A percentile compares a stretch with the other conserved stretches of the same genome.
phyloP scores from a whole-genome alignment of 805 yeast genomes.

The Pichia gijzeniarum region DNA sequence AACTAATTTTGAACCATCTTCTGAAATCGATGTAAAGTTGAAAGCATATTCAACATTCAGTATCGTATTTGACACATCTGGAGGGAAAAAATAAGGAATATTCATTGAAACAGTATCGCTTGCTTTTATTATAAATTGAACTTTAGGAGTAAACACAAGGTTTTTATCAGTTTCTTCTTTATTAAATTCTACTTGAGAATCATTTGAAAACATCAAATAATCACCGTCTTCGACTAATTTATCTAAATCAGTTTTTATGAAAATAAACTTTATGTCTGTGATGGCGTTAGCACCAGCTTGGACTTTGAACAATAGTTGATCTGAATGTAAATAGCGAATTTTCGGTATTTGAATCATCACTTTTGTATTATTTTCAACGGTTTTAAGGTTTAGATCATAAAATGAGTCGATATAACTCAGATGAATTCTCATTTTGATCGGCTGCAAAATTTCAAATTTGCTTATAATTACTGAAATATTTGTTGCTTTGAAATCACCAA shows the following conservation, averaged over 20 bases:
- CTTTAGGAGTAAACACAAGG: constrained; percentile 16
- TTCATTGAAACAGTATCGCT: constrained; percentile 12
- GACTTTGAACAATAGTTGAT: constrained; percentile 20
- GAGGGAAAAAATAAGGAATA: constrained; percentile 32
- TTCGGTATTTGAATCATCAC: constrained; percentile 20
- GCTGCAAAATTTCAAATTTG: constrained; percentile 18
- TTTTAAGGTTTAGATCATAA: background rate
- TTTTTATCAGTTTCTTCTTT: constrained; percentile 12
- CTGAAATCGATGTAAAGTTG: constrained; percentile 10
- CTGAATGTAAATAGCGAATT: constrained; percentile 23
- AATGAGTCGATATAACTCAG: constrained; percentile 13
- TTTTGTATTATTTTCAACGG: constrained; percentile 16
- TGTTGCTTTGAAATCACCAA: constrained; percentile 20
- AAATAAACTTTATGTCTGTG: constrained; percentile 14
- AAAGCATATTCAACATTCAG: constrained; percentile 20
- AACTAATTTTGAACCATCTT: constrained; percentile 9
- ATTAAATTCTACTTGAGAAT: constrained; percentile 12
- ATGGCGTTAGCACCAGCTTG: constrained; percentile 18
- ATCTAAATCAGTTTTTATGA: constrained; percentile 26
- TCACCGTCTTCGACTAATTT: constrained; percentile 19
- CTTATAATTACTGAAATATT: constrained; percentile 19
- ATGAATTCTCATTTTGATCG: background rate
- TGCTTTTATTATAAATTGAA: constrained; percentile 2
- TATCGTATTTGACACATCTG: constrained; percentile 28
- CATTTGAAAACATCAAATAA: constrained; percentile 9